Percentiles rank a stretch among this genome's conserved stretches.
Evolutionary conservation across 345 rosid genomes (phyloP).

Genomic region (Cardiospermum halicacabum): DNA sequence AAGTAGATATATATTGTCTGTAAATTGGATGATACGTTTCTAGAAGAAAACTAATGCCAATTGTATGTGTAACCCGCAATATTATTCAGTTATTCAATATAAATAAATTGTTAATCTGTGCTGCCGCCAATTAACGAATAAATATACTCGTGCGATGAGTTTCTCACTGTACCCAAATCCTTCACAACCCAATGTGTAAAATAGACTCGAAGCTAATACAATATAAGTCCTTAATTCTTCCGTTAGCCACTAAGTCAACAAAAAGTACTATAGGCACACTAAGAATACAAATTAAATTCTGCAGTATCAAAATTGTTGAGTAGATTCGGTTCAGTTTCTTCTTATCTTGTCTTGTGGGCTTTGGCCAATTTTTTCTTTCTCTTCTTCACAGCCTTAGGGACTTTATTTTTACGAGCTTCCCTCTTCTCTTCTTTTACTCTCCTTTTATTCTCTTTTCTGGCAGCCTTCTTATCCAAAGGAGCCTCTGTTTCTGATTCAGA

Average conservation of each 20-base stretch:
- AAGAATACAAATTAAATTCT: not conserved
- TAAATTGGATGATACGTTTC: too few species aligned
- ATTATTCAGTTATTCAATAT: too few species aligned
- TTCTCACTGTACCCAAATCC: too few species aligned
- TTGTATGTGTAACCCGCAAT: too few species aligned
- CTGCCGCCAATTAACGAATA: too few species aligned
- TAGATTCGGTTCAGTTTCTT: not conserved
- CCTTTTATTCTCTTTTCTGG: constrained; percentile 94
- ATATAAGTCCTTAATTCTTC: not conserved
- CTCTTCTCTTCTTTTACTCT: constrained; percentile 94
- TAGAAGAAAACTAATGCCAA: too few species aligned
- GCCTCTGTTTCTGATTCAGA: constrained; percentile 21
- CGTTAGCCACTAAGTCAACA: not conserved
- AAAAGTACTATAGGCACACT: too few species aligned
- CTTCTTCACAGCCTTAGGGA: constrained; percentile 88
- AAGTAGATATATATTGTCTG: too few species aligned
- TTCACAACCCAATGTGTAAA: not conserved
- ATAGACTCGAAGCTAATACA: not conserved
- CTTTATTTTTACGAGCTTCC: constrained; percentile 79
- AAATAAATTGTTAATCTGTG: too few species aligned
- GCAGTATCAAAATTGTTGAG: constrained; percentile 1
- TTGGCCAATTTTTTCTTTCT: constrained; percentile 78
- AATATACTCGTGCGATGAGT: too few species aligned
- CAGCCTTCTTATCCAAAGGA: constrained; percentile 60
- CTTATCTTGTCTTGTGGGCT: constrained; percentile 63